Conservation (phyloP, 2,329 filamentous ascomycete genomes). For the Paecilomyces niveus region DNA sequence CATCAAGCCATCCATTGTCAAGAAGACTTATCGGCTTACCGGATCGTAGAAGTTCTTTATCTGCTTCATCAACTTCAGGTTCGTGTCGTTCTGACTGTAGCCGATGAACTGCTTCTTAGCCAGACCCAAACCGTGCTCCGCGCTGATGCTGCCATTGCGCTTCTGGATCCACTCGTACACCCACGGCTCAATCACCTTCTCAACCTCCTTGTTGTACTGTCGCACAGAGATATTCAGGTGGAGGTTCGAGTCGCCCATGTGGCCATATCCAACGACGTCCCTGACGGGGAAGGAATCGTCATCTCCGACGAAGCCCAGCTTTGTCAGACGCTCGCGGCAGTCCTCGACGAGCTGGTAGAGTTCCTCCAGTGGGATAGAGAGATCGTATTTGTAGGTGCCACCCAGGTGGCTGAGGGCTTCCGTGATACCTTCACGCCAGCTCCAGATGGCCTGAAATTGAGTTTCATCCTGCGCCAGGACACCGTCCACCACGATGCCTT, state of each 20-base stretch:
- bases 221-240: slow-evolving; percentile 85
- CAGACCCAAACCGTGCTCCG: slow-evolving; percentile 88
- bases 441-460: slow-evolving; percentile 78
- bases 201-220: slow-evolving; percentile 78
- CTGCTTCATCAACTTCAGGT: slow-evolving; percentile 87
- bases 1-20: background rate
- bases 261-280: slow-evolving; percentile 90
- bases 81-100: slow-evolving; percentile 82
- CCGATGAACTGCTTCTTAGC: slow-evolving; percentile 95
- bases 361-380: slow-evolving; percentile 83
- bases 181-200: slow-evolving; percentile 83
- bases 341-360: slow-evolving; percentile 89
- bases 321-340: slow-evolving; percentile 62
- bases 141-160: slow-evolving; percentile 86
- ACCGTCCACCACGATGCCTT: slow-evolving; percentile 80
- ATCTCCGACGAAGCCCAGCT: slow-evolving; percentile 70
- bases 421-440: slow-evolving; percentile 86
- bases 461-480: slow-evolving; percentile 91
- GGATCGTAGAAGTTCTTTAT: slow-evolving; percentile 93
- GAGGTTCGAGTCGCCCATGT: slow-evolving; percentile 95
- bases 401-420: slow-evolving; percentile 86
- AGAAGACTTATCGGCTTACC: slow-evolving; percentile 48
- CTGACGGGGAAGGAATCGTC: slow-evolving; percentile 71
- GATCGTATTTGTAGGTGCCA: slow-evolving; percentile 96
- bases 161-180: slow-evolving; percentile 95